These are phyloP conservation scores for Populus hybrid DNA, from an alignment of 441 rosid genomes.

Conservation along the genomic window DNA sequence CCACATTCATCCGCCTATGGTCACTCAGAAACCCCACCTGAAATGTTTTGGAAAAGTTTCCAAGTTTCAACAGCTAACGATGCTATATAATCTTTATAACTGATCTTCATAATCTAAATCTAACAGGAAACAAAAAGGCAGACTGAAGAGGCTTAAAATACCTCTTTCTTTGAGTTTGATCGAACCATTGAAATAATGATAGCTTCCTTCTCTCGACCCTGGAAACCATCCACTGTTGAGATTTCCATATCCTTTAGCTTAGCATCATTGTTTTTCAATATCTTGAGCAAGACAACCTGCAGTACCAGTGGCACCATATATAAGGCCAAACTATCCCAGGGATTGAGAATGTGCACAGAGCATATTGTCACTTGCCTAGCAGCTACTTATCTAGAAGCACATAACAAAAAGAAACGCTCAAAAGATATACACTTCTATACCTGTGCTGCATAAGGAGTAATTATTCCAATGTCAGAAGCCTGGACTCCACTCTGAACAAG, in stretches of 20 bases:
- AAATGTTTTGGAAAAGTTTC: constrained; percentile 10
- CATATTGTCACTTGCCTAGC: background rate
- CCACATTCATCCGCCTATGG: constrained; percentile 91
- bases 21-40: constrained; percentile 87
- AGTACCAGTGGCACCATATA: constrained; percentile 14
- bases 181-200: constrained; percentile 94
- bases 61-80: background rate
- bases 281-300: constrained; percentile 74
- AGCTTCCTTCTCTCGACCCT: constrained; percentile 94
- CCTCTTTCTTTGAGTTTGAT: constrained; percentile 88
- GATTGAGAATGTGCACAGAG: constrained; percentile 1
- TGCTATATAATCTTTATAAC: background rate
- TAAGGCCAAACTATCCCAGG: constrained; percentile 15
- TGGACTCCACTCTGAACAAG: constrained; percentile 68
- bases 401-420: background rate
- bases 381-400: constrained; percentile 2
- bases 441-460: constrained; percentile 97
- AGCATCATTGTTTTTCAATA: constrained; percentile 64
- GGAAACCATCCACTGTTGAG: constrained; percentile 97
- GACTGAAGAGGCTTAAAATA: constrained; percentile 17
- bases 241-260: constrained; percentile 79
- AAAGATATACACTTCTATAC: constrained; percentile 27
- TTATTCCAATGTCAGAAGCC: constrained; percentile 85
- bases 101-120: background rate
- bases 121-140: background rate